phyloP scores from a whole-genome alignment of 768 basidiomycete species.

The Cubamyces lactineus region DNA sequence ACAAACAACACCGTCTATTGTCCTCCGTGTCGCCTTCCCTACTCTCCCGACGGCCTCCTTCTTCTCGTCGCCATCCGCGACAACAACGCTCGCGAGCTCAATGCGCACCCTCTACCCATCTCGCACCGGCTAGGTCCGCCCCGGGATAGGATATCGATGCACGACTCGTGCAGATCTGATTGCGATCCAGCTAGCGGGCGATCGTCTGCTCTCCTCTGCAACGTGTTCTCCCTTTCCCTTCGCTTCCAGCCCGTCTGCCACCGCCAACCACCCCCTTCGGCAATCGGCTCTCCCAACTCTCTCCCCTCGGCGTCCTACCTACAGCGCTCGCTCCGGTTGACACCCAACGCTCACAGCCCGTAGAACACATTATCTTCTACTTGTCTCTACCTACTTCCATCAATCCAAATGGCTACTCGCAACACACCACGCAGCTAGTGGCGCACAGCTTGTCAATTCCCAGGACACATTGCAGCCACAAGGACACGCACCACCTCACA shows the following conservation, averaged over 20 bases:
- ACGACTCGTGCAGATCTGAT: slow-evolving; percentile 26
- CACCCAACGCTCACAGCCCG: neutral
- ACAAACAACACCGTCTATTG: slow-evolving; percentile 18
- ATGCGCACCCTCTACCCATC: slow-evolving; percentile 20
- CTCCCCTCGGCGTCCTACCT: neutral
- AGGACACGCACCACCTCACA: slow-evolving; percentile 13
- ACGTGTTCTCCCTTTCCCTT: slow-evolving; percentile 5
- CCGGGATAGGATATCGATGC: slow-evolving; percentile 18
- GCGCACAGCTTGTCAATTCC: slow-evolving; percentile 2
- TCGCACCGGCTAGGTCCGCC: slow-evolving; percentile 6
- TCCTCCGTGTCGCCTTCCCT: slow-evolving; percentile 2
- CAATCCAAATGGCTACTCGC: neutral
- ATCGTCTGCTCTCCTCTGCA: slow-evolving; percentile 14
- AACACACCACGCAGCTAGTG: slow-evolving; percentile 1
- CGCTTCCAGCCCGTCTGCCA: too few species aligned
- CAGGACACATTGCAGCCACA: slow-evolving; percentile 13
- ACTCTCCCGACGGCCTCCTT: neutral
- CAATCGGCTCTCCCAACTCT: slow-evolving; percentile 3
- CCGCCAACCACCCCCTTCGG: slow-evolving; percentile 8
- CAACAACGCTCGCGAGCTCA: neutral
- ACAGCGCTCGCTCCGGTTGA: neutral
- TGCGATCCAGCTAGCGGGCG: slow-evolving; percentile 22
- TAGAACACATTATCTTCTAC: neutral
- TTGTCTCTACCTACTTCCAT: neutral
- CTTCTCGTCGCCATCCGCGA: slow-evolving; percentile 1